phyloP scores from a whole-genome alignment of 192 early-diverging fungal species.

The Diversispora epigaea region DNA sequence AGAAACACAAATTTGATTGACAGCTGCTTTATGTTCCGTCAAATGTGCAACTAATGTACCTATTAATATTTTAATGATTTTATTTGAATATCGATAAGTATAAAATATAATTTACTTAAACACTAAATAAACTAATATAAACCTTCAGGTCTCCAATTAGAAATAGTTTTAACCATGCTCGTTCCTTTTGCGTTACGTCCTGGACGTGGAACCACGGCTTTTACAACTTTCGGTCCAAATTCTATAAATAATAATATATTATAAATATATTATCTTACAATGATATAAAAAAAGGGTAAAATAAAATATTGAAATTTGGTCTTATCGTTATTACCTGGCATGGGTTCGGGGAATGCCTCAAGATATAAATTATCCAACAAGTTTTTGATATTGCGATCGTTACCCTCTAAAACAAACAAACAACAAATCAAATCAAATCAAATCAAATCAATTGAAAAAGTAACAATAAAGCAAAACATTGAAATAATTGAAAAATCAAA shows the following conservation, averaged over 20 bases:
- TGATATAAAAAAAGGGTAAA: no score
- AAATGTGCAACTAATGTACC: conserved; percentile 76
- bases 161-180: conserved; percentile 41
- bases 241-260: conserved; percentile 4
- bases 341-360: conserved; percentile 16
- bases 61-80: conserved; percentile 3
- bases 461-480: neutral
- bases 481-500: neutral
- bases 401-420: conserved; percentile 11
- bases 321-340: conserved; percentile 13
- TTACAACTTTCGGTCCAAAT: conserved; percentile 25
- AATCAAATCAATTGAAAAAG: neutral
- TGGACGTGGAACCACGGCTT: neutral
- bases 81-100: no score
- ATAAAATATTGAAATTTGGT: no score
- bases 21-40: conserved; percentile 78
- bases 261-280: no score
- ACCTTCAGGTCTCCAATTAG: conserved; percentile 75
- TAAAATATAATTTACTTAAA: no score
- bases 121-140: neutral
- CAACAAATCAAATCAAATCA: no score
- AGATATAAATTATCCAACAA: conserved; percentile 24
- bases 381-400: conserved; percentile 32
- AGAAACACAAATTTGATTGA: conserved; percentile 69
- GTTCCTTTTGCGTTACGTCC: conserved; percentile 41